Evolutionary conservation across 2,329 filamentous ascomycete genomes (phyloP).

Genomic region (Cladobotryum protrusum): DNA sequence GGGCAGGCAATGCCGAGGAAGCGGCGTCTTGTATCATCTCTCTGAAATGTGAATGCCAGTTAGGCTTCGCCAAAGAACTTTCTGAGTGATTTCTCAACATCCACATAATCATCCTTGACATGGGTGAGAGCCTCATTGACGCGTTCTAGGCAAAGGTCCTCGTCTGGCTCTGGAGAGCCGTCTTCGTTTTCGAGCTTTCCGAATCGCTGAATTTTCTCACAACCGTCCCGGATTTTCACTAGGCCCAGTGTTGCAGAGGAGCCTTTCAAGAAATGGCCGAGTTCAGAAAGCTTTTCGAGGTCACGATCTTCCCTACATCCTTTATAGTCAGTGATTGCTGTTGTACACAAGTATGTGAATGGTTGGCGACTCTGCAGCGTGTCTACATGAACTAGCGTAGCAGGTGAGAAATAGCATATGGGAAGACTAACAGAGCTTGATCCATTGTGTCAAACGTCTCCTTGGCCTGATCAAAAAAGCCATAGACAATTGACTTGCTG

Average conservation of each 20-base stretch:
- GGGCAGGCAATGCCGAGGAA: background rate
- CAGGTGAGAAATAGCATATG: background rate
- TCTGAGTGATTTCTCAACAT: slow-evolving; percentile 64
- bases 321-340: too few species aligned
- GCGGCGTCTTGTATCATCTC: background rate
- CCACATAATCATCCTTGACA: slow-evolving; percentile 70
- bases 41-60: slow-evolving; percentile 7
- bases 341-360: too few species aligned
- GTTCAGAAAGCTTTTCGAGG: slow-evolving; percentile 67
- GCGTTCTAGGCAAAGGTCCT: slow-evolving; percentile 60
- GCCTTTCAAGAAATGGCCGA: slow-evolving; percentile 95
- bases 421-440: slow-evolving; percentile 63
- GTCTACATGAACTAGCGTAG: too few species aligned
- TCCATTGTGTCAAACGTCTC: slow-evolving; percentile 85
- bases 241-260: slow-evolving; percentile 92
- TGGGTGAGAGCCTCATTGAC: slow-evolving; percentile 64
- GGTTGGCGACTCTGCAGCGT: too few species aligned
- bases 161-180: slow-evolving; percentile 60
- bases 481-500: slow-evolving; percentile 79
- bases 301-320: slow-evolving; percentile 55
- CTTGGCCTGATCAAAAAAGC: slow-evolving; percentile 89
- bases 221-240: slow-evolving; percentile 83
- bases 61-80: slow-evolving; percentile 50
- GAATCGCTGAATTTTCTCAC: slow-evolving; percentile 94
- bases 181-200: slow-evolving; percentile 77